Evolutionary conservation across 306 rosid species (phyloP).

Genomic region (Pueraria montana): DNA sequence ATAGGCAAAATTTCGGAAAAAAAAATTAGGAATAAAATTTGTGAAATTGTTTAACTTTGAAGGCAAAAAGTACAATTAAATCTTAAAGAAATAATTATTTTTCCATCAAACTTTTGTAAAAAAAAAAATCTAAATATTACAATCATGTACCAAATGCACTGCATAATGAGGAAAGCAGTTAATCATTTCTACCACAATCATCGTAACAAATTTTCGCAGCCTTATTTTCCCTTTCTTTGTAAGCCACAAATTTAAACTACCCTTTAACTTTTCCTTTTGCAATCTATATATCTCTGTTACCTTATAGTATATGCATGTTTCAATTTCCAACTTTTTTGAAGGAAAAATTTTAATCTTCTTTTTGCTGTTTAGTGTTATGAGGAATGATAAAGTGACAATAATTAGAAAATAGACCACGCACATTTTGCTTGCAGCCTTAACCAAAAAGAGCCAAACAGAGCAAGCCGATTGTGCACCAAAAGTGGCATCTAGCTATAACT

Average conservation of each 20-base stretch:
- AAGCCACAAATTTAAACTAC: slow-evolving; percentile 28
- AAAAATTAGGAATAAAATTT: not conserved
- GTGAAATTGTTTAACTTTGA: not conserved
- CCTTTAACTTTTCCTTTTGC: not conserved
- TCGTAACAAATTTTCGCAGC: slow-evolving; percentile 33
- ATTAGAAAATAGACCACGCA: slow-evolving; percentile 25
- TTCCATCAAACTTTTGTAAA: not conserved
- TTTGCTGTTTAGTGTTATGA: not conserved
- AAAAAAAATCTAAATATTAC: not conserved
- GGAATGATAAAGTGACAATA: slow-evolving; percentile 45
- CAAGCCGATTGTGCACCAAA: slow-evolving; percentile 31
- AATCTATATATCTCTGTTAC: not conserved
- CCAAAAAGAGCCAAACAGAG: slow-evolving; percentile 44
- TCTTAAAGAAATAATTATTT: not conserved
- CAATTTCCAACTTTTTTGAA: not conserved
- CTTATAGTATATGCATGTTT: not conserved
- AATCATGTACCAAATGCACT: not conserved
- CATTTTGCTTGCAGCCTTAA: slow-evolving; percentile 59
- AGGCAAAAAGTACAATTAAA: not conserved
- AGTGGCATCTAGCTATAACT: slow-evolving; percentile 27
- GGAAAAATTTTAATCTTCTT: too few species aligned
- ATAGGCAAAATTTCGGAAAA: not conserved
- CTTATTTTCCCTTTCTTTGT: not conserved
- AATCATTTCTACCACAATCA: slow-evolving; percentile 34
- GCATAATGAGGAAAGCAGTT: slow-evolving; percentile 7